Evolutionary conservation across 1,284 basidiomycete genomes (phyloP), one percentile per base, ranked within the genome.

Genomic region (Boletus mariae): DNA sequence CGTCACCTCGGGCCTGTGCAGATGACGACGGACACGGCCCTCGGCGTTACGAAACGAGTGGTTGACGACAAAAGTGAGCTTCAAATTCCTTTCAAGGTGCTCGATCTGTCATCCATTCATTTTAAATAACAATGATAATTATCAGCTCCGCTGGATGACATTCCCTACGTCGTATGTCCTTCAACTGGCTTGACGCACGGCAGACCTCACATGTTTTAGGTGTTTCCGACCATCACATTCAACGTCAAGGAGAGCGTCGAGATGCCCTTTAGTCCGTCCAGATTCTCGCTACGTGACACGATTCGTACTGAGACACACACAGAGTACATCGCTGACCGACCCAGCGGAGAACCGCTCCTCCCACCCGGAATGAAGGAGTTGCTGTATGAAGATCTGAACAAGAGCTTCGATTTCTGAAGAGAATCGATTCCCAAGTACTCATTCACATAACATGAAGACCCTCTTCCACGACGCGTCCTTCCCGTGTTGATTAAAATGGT

Each of bases 1-100:
- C 80, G 94, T 26, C 90, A 90, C 69, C 77, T 97, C 5, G 92
- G 92, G 0, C 75, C 82, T 1, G 77, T 94, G 1, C 97, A 99
- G 71, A 99, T 99, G 96, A 98, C 96, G 26, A 99, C 96, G 0
- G 96, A 99, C 69, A 98, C 96, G 1, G 96, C 96, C 0, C 77
- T 98, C 0, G 93, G 90, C 8, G 95, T 98, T 6, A 94, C 93
- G 0, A 98, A 96, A 68, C 71, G 83, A 2, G 89, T 97, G 13
- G 87, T 95, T 0, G 76, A 90, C 57, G 92, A 97, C 67, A 80
- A 83, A 66, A 73, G 87, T 87, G 57, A 61, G 78, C 56, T 4
- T 25, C 11, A 5, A 7, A 28, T 13, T 2, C 9, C 11, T 66
- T 29, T 29, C 48, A 5, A 4, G 6, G 9, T 29, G 17, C 5